Conservation (phyloP, 2,329 filamentous ascomycete species). For the Chaetoscypha palmicola region DNA sequence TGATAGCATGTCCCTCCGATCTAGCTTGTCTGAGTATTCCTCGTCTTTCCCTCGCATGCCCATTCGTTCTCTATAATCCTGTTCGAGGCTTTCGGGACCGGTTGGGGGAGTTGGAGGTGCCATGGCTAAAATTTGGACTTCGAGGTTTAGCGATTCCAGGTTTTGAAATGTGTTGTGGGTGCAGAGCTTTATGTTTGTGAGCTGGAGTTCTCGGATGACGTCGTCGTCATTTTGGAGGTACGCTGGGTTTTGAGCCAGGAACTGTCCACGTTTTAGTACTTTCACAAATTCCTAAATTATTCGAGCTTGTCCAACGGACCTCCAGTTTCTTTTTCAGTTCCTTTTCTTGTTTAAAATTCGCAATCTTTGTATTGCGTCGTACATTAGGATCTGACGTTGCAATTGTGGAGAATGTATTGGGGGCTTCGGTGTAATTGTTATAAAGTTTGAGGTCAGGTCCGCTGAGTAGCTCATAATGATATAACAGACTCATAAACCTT, state of each 20-base stretch:
- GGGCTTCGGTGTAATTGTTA: constrained; percentile 65
- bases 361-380: constrained; percentile 77
- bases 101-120: constrained; percentile 51
- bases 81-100: constrained; percentile 36
- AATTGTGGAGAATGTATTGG: constrained; percentile 65
- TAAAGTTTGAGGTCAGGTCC: constrained; percentile 60
- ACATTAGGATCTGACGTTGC: constrained; percentile 57
- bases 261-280: constrained; percentile 38
- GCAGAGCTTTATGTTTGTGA: constrained; percentile 66
- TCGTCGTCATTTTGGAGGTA: constrained; percentile 73
- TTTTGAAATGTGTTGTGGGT: constrained; percentile 77
- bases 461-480: constrained; percentile 69
- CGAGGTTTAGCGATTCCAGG: constrained; percentile 80
- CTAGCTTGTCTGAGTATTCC: constrained; percentile 66
- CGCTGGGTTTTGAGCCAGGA: constrained; percentile 51
- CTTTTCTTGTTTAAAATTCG: constrained; percentile 78
- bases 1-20: constrained; percentile 49
- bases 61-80: constrained; percentile 41
- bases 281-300: too few relatives aligned
- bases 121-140: constrained; percentile 72
- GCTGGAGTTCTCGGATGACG: constrained; percentile 68
- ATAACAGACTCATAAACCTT: constrained; percentile 66
- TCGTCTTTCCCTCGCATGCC: constrained; percentile 31
- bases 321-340: constrained; percentile 77
- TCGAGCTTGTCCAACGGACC: constrained; percentile 31